A percentile compares a stretch with the other conserved stretches of the same genome.
phyloP scores from a whole-genome alignment of 305 asterid genomes.

The Fraxinus platypoda region DNA sequence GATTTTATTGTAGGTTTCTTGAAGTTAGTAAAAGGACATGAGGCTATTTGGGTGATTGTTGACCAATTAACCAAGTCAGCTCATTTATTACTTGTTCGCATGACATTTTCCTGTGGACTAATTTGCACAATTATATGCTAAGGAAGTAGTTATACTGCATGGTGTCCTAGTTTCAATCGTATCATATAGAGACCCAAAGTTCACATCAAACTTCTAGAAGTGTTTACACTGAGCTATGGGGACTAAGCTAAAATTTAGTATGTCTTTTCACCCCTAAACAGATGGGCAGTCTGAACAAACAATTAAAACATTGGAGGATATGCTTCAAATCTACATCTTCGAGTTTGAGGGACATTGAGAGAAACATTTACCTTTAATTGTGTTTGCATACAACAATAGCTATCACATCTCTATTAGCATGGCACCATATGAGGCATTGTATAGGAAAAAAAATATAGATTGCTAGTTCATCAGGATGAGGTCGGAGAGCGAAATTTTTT shows the following conservation, averaged over 20 bases:
- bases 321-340: no score
- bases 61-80: not conserved
- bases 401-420: no score
- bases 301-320: no score
- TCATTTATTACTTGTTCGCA: not conserved
- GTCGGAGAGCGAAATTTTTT: no score
- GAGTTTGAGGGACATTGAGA: no score
- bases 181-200: not conserved
- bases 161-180: not conserved
- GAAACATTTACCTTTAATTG: no score
- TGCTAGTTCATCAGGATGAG: no score
- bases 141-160: not conserved
- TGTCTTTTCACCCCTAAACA: not conserved
- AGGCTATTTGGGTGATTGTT: not conserved
- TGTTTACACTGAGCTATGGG: not conserved
- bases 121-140: not conserved
- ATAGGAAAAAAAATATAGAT: no score
- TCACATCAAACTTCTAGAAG: not conserved
- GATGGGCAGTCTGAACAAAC: not conserved
- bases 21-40: not conserved
- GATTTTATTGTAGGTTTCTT: not conserved
- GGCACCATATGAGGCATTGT: no score
- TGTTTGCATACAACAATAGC: no score
- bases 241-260: not conserved
- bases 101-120: not conserved